Evolutionary conservation across 225 moss, liverwort and hornwort species (phyloP), one percentile per base, ranked within the genome.

Genomic region (Rhytidiadelphus loreus): DNA sequence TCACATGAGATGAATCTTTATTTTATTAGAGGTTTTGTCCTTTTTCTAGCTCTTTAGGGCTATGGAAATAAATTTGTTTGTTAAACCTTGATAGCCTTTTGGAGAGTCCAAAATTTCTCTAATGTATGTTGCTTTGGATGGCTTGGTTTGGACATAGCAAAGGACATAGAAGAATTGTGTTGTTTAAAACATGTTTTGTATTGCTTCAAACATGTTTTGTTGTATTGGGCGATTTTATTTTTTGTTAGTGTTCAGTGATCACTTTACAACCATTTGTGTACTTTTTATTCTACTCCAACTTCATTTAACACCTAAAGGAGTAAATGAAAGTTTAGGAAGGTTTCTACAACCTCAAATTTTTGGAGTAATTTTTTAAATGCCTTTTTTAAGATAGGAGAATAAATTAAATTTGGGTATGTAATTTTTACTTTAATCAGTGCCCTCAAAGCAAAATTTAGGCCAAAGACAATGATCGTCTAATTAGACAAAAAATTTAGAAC

Each of bases 381-480:
- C 14, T 37, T 55, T 44, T 16, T 0, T 23, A 15, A 77, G 6
- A 14, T 15, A 23, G 6, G 3, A 2, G 13, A 23, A 37, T 22
- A 53, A 14, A 35, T 9, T 15, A 1, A 53, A 77, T 4, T 55
- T 55, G 15, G 1, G 1, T 10, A n/a, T 56, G 2, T 56, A 5
- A 77, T 56, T n/a, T 53, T 8, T 24, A 25, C n/a, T 56, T 56
- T 7, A 77, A 77, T 22, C 1, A 9, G 1, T 55, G 8, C 5
- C 23, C 1, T 6, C 0, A 3, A 23, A 33, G 35, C 3, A 23
- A 53, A 77, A 35, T 0, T 6, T 37, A 23, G 0, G 0, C 8
- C 2, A 22, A 46, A 46, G 7, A 9, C 46, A n/a, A 50, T 50
- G 50, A 50, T 50, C 13, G 13, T 50, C 4, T 50, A 4, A 13